phyloP scores from a whole-genome alignment of 2,329 filamentous ascomycete genomes.

The Aureobasidium leucospermi region DNA sequence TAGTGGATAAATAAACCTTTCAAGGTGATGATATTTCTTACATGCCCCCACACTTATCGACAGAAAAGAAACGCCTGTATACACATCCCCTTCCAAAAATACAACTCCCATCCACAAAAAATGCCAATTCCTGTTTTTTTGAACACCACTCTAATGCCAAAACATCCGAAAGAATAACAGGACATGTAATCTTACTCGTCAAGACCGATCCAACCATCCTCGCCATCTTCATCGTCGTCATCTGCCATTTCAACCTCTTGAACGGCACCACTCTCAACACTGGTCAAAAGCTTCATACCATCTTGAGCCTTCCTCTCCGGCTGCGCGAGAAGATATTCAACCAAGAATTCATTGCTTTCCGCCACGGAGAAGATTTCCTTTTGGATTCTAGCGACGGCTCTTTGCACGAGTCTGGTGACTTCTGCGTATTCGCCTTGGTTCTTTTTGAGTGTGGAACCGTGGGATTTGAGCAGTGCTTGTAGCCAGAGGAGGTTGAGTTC shows the following conservation, averaged over 20 bases:
- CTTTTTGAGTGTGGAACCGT: constrained; percentile 78
- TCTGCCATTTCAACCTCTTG: constrained; percentile 12
- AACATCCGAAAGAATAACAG: too few relatives aligned
- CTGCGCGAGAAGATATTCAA: constrained; percentile 65
- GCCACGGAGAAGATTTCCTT: constrained; percentile 75
- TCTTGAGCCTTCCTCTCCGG: background rate
- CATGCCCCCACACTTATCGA: too few relatives aligned
- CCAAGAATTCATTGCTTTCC: constrained; percentile 81
- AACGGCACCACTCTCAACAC: background rate
- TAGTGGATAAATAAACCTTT: too few relatives aligned
- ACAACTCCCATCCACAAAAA: too few relatives aligned
- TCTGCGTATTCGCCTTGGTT: constrained; percentile 72
- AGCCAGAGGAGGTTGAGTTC: constrained; percentile 96
- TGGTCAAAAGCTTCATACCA: background rate
- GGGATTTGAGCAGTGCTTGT: constrained; percentile 68
- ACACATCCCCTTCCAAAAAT: too few relatives aligned
- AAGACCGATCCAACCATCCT: constrained; percentile 14
- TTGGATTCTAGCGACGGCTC: constrained; percentile 71
- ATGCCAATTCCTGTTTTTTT: too few relatives aligned
- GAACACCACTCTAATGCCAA: too few relatives aligned
- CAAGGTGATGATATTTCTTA: too few relatives aligned
- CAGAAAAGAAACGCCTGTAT: too few relatives aligned
- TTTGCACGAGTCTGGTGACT: constrained; percentile 74
- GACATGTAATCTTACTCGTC: background rate
- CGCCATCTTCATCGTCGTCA: constrained; percentile 10